A percentile compares a stretch with the other conserved stretches of the same genome.
Conservation (phyloP, 805 yeast genomes). For the Zygotorulaspora florentina region DNA sequence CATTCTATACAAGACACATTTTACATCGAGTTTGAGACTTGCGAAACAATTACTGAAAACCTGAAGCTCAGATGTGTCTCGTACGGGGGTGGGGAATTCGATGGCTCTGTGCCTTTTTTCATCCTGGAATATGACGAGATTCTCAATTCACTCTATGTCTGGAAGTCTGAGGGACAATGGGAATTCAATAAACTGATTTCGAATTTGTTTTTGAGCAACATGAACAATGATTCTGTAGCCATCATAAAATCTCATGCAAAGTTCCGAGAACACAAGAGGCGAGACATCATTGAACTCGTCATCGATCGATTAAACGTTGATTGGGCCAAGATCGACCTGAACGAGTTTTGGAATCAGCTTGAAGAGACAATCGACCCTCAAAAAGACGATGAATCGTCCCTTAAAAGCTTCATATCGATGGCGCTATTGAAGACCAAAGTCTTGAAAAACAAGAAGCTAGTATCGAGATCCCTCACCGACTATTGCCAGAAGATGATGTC, state of each 20-base stretch:
- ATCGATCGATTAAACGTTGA: conserved; percentile 20
- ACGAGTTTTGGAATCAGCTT: conserved; percentile 21
- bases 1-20: conserved; percentile 26
- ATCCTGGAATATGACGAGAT: conserved; percentile 28
- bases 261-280: conserved; percentile 12
- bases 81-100: conserved; percentile 10
- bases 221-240: conserved; percentile 3
- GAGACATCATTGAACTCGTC: conserved; percentile 8
- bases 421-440: conserved; percentile 25
- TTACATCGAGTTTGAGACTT: conserved; percentile 22
- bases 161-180: conserved; percentile 31
- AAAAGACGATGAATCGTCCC: conserved; percentile 10
- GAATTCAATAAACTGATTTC: conserved; percentile 22
- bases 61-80: conserved; percentile 24
- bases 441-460: conserved; percentile 14
- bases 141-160: conserved; percentile 20
- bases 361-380: conserved; percentile 6
- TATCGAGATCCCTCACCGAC: conserved; percentile 12
- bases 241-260: conserved; percentile 6
- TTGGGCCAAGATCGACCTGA: conserved; percentile 20
- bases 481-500: conserved; percentile 14
- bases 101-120: conserved; percentile 21
- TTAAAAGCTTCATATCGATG: conserved; percentile 25
- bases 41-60: conserved; percentile 31
- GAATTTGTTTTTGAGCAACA: conserved; percentile 13